Percentiles rank a stretch among this genome's conserved stretches.
Conservation (phyloP, 2,329 filamentous ascomycete species). For the Beauveria rudraprayagi region DNA sequence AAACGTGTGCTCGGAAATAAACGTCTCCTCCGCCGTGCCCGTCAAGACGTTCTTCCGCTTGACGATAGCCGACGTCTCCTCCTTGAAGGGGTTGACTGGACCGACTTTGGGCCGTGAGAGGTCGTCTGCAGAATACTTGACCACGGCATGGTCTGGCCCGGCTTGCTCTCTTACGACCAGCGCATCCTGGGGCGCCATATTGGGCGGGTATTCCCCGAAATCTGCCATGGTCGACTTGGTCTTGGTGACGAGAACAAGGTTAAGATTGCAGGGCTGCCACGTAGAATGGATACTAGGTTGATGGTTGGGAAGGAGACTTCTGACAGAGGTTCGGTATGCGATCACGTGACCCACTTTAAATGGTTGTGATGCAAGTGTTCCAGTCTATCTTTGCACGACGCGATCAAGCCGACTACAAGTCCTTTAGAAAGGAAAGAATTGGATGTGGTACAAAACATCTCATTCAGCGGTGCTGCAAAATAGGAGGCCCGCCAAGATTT, state of each 20-base stretch:
- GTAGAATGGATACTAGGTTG: not conserved
- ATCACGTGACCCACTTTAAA: constrained; percentile 7
- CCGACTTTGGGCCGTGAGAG: constrained; percentile 58
- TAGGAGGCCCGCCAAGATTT: not conserved
- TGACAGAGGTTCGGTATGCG: not conserved
- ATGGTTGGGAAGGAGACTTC: not conserved
- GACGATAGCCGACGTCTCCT: constrained; percentile 39
- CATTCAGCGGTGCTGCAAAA: constrained; percentile 2
- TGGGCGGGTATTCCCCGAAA: constrained; percentile 57
- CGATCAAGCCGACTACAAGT: not conserved
- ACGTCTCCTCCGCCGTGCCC: constrained; percentile 79
- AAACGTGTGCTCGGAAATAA: constrained; percentile 85
- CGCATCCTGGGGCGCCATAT: constrained; percentile 57
- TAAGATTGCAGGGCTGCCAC: not conserved
- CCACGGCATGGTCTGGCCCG: constrained; percentile 50
- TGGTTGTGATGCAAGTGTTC: not conserved
- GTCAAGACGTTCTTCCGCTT: constrained; percentile 81
- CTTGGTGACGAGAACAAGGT: not conserved
- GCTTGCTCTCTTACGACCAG: constrained; percentile 50
- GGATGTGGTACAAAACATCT: not conserved
- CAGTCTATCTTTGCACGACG: not conserved
- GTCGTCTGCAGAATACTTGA: constrained; percentile 63
- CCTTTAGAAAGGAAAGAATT: no score
- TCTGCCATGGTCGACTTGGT: constrained; percentile 41
- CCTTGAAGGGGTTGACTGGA: constrained; percentile 66